Conservation (phyloP, 495 filamentous ascomycete genomes). For the Filosporella fistucella region DNA sequence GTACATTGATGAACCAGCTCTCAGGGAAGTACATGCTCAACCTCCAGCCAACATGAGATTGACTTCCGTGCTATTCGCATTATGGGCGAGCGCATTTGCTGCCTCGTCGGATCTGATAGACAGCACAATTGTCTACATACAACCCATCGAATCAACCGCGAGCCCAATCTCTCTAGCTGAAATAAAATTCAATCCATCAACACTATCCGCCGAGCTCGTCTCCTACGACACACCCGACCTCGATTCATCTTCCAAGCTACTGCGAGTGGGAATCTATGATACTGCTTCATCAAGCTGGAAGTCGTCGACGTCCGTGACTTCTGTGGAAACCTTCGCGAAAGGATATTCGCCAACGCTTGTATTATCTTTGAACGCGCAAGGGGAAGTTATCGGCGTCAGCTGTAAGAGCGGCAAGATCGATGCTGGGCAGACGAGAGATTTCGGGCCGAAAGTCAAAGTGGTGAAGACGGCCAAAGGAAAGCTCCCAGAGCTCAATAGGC, state of each 20-base stretch:
- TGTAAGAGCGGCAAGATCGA: constrained; percentile 42
- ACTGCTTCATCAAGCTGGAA: constrained; percentile 31
- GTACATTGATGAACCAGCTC: too few species aligned
- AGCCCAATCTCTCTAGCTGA: constrained; percentile 40
- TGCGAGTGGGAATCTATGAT: constrained; percentile 47
- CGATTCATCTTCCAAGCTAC: constrained; percentile 29
- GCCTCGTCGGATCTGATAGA: constrained; percentile 17
- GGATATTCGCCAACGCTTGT: constrained; percentile 46
- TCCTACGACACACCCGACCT: constrained; percentile 46
- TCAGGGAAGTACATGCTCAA: too few species aligned
- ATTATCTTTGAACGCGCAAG: constrained; percentile 35
- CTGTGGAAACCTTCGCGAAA: constrained; percentile 45
- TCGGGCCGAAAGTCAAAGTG: constrained; percentile 50
- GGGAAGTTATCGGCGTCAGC: constrained; percentile 35
- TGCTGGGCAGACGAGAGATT: constrained; percentile 50
- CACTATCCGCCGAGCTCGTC: constrained; percentile 29
- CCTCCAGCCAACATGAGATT: constrained; percentile 11
- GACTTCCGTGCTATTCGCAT: constrained; percentile 7
- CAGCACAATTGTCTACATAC: constrained; percentile 19
- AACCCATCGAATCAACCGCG: constrained; percentile 25
- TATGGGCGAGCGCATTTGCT: constrained; percentile 10
- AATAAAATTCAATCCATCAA: constrained; percentile 35
- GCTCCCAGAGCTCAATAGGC: constrained; percentile 58
- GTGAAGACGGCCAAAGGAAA: constrained; percentile 39
- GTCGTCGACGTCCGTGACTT: constrained; percentile 42